These are phyloP conservation scores for Fraxinus latifolia DNA, from an alignment of 305 asterid genomes.

Conservation along the genomic window DNA sequence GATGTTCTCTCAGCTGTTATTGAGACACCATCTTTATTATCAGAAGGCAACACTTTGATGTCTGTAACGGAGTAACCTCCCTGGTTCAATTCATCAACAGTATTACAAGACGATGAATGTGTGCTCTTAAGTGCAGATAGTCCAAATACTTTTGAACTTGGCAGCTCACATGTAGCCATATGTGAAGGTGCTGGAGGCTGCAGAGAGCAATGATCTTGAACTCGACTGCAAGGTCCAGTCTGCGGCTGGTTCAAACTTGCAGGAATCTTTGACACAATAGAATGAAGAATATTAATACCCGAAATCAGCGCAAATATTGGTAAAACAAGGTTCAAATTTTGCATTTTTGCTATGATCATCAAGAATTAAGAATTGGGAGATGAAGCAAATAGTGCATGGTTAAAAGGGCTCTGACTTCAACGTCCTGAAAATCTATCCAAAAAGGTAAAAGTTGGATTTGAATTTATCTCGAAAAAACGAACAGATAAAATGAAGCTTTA, in stretches of 20 bases:
- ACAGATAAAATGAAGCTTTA: not conserved
- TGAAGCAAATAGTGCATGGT: not conserved
- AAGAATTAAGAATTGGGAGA: not conserved
- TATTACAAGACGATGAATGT: conserved; percentile 41
- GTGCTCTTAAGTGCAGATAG: conserved; percentile 33
- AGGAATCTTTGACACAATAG: conserved; percentile 40
- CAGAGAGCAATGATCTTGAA: conserved; percentile 48
- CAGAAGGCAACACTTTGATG: conserved; percentile 47
- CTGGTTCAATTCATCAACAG: conserved; percentile 46
- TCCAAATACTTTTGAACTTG: conserved; percentile 11
- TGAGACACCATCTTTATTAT: conserved; percentile 50
- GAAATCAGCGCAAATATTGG: conserved; percentile 10
- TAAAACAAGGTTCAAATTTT: conserved; percentile 17
- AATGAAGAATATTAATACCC: conserved; percentile 21
- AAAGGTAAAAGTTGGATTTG: not conserved
- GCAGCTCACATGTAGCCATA: conserved; percentile 33
- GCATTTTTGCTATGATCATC: conserved; percentile 10
- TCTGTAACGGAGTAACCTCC: conserved; percentile 39
- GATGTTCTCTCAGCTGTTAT: conserved; percentile 72
- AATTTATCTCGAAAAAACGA: not conserved
- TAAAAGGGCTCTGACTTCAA: conserved; percentile 2
- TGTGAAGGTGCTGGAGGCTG: conserved; percentile 45
- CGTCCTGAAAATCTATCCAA: conserved; percentile 9
- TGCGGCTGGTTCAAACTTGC: conserved; percentile 42
- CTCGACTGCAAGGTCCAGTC: conserved; percentile 34